Evolutionary conservation across 2,329 filamentous ascomycete species (phyloP).

Genomic region (Aureobasidium leucospermi): DNA sequence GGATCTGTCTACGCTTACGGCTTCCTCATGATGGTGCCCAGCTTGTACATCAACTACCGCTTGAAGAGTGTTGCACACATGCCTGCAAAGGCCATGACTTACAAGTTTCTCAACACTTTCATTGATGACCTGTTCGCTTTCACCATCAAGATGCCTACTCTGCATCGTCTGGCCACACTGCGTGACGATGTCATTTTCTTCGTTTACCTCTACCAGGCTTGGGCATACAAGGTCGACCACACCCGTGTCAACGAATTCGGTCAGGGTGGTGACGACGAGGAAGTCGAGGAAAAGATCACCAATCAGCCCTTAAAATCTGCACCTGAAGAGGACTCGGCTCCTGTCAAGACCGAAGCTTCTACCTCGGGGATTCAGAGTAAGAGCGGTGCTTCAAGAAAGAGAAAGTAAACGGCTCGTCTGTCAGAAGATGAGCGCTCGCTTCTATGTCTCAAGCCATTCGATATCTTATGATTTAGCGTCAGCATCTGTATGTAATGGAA

Average conservation of each 20-base stretch:
- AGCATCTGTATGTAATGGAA: too few relatives aligned
- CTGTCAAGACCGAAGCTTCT: conserved; percentile 15
- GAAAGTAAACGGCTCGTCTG: conserved; percentile 16
- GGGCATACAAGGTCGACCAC: conserved; percentile 87
- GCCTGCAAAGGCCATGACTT: conserved; percentile 92
- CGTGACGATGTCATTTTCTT: conserved; percentile 98
- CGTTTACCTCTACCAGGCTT: conserved; percentile 90
- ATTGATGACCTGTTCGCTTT: conserved; percentile 98
- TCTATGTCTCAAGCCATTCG: too few relatives aligned
- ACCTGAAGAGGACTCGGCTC: conserved; percentile 18
- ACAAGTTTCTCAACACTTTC: conserved; percentile 98
- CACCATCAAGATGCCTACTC: conserved; percentile 96
- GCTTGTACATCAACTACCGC: conserved; percentile 97
- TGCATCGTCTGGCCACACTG: conserved; percentile 86
- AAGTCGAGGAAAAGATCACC: conserved; percentile 46
- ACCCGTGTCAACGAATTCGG: conserved; percentile 94
- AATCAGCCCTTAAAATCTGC: conserved; percentile 32
- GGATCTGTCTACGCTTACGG: conserved; percentile 96
- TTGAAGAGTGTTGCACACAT: conserved; percentile 89
- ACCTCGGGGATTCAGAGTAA: conserved; percentile 1
- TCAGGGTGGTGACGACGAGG: conserved; percentile 81
- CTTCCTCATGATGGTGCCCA: conserved; percentile 98
- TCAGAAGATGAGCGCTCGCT: background rate
- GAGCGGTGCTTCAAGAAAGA: conserved; percentile 19
- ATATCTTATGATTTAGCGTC: background rate